Base-by-base conservation (phyloP, 2,329 filamentous ascomycete species). In the Aspergillus brasiliensis region DNA sequence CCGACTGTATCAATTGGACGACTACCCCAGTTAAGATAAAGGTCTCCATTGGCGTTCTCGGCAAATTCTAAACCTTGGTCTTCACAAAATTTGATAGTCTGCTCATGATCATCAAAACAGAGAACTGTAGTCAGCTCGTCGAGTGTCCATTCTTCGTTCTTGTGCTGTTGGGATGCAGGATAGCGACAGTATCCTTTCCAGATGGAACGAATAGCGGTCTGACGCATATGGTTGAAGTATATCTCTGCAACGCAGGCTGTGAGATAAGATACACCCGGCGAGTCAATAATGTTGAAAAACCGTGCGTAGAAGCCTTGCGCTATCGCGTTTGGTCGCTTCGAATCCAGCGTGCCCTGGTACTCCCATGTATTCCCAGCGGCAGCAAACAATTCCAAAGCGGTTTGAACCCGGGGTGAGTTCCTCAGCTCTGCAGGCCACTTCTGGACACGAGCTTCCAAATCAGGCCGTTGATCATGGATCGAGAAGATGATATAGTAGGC, bases 231-330 rank as follows among this genome's bases (percentile, higher is more conserved):
- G 56, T 83, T 84, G 73, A 89, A 88, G 62, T 84, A 84, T 10
- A 87, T 82, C 66, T 88, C 86, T 1, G 85, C 84, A 23, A 87
- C 84, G 71, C 86, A 88, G 7, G 83, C 86, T 82, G 87, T 85
- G 7, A 88, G 74, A 66, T 88, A 89, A 0, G 86, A 84, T 1
- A 86, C 80, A 31, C 79, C 76, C 3, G 77, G 77, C 1, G 85
- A 88, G 56, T 78, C 77, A 44, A 88, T 72, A 17, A 86, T 67
- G 8, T 76, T 78, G 79, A 86, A 89, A 65, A 88, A 88, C 2
- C 78, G 77, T 51, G 80, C 74, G 71, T 83, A 86, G 61, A 88
- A 85, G 25, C 83, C 82, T 62, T 85, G 84, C 6, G 84, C 85
- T 56, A 86, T 80, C 7, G 81, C 74, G 65, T 84, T 83, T 5